Base-by-base conservation (phyloP, 768 basidiomycete genomes). In the Agrocybe pediades region DNA sequence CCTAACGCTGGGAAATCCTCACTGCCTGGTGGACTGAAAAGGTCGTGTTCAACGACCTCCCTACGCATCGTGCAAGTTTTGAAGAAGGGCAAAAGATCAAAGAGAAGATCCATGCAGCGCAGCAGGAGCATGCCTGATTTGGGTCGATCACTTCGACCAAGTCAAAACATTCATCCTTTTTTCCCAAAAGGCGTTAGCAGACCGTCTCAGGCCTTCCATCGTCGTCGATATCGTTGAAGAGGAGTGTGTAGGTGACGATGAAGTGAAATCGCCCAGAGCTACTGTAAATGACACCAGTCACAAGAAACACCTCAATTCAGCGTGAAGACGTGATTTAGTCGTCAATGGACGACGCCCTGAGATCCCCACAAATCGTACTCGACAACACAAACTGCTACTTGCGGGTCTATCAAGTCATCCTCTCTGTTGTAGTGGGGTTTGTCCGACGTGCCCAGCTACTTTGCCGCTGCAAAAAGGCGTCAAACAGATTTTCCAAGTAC, bases 91-190 rank as follows among this genome's bases (percentile, higher is more conserved):
- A n/a, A 45, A 69, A 74, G 30, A 52, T 72, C 16, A 69, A 71
- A 55, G 72, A 71, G 11, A 71, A 70, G 48, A 60, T 73, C 23
- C 61, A 57, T 9, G 65, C 68, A 39, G 29, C 45, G 20, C 66
- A 65, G 19, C 57, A 53, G 23, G 29, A 45, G 20, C 64, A 66
- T 41, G 39, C 49, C 13, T 61, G 61, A 33, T 5, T 40, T n/a
- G n/a, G n/a, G n/a, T n/a, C n/a, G n/a, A 23, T 49, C 45, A 63
- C 30, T 62, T 26, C 80, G 4, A 75, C 79, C 42, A 81, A 57
- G 64, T 88, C 41, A 86, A 82, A 58, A 75, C 80, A 4, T 88
- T 79, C 56, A 86, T 86, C n/a, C n/a, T n/a, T n/a, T n/a, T n/a
- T n/a, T n/a, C n/a, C n/a, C n/a, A n/a, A n/a, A n/a, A n/a, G n/a